These are phyloP conservation scores for Chenopodium album DNA, from an alignment of 148 eudicot species.

Conservation along the genomic window DNA sequence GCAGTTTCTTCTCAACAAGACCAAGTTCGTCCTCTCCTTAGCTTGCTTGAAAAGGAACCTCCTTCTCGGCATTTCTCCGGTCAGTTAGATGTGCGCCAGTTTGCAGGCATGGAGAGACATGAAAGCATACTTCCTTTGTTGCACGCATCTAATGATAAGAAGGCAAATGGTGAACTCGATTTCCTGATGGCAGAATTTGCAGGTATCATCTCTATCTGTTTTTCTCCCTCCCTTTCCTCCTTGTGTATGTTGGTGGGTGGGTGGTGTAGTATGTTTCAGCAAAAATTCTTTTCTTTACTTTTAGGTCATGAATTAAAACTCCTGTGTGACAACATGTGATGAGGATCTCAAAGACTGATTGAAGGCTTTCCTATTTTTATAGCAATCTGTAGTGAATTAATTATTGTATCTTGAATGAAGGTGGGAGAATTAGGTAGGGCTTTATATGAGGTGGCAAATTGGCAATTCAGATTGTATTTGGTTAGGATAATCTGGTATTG, in stretches of 20 bases:
- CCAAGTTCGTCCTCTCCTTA: slow-evolving; percentile 81
- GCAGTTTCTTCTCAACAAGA: slow-evolving; percentile 60
- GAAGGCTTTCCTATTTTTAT: not conserved
- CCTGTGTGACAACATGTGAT: not conserved
- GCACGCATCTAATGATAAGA: slow-evolving; percentile 75
- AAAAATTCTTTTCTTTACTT: not conserved
- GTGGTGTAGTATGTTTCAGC: not conserved
- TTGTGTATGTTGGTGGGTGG: not conserved
- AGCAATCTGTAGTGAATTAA: not conserved
- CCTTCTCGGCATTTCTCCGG: slow-evolving; percentile 90
- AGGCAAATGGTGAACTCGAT: slow-evolving; percentile 75
- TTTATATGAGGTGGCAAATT: not conserved
- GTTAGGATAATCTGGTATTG: not conserved
- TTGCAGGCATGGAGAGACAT: slow-evolving; percentile 76
- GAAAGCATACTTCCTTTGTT: slow-evolving; percentile 82
- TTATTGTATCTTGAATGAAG: not conserved
- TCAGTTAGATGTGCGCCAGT: slow-evolving; percentile 80
- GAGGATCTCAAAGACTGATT: not conserved
- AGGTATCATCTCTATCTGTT: slow-evolving; percentile 42
- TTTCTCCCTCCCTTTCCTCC: not conserved
- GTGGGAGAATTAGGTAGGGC: not conserved
- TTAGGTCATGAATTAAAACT: not conserved
- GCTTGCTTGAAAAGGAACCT: slow-evolving; percentile 93
- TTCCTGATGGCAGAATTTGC: slow-evolving; percentile 92
- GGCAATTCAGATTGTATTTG: not conserved